Evolutionary conservation across 2,329 filamentous ascomycete genomes (phyloP), one percentile per base, ranked within the genome.

Genomic region (Stagonosporopsis chrysanthemi): DNA sequence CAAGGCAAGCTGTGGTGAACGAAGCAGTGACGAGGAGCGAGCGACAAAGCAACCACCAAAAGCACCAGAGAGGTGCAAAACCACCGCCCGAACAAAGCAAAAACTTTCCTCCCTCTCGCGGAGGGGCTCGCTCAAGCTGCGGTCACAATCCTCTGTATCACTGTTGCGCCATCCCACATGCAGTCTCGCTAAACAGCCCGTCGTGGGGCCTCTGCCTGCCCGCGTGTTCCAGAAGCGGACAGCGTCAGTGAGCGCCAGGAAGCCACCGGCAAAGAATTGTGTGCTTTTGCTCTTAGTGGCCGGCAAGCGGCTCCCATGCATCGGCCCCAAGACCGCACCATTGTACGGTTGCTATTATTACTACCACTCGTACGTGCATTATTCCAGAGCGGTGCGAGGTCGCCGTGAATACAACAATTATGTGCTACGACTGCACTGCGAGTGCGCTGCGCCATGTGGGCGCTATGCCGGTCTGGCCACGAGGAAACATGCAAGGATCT

Each of bases 111-210:
- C 48, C 38, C 43, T 52, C 52, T 29, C 12, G 23, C 54, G 6
- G 53, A 56, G 53, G 53, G 53, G 53, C 53, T 56, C 53, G 53
- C 53, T 52, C 53, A 22, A 51, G 22, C 39, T 47, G 47, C 53
- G 36, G 29, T 52, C 53, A 47, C 47, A 47, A 47, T 47, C 53
- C 22, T 33, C 42, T 44, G 26, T 44, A 44, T 33, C 39, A 28
- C 28, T 17, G 19, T 44, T 44, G 29, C 52, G 39, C 52, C 52
- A 48, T 48, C 44, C 52, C 52, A 31, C 52, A 43, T 55, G 52
- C 52, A 55, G 52, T 39, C n/a, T 55, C 52, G 52, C 52, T 48
- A 45, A 33, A 31, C 35, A 42, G 15, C 39, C 52, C 26, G 19
- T 12, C 29, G 52, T 48, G 44, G 51, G 42, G 42, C 42, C 6